Evolutionary conservation across 2,329 filamentous ascomycete genomes (phyloP).

Genomic region (Colletotrichum sp.): DNA sequence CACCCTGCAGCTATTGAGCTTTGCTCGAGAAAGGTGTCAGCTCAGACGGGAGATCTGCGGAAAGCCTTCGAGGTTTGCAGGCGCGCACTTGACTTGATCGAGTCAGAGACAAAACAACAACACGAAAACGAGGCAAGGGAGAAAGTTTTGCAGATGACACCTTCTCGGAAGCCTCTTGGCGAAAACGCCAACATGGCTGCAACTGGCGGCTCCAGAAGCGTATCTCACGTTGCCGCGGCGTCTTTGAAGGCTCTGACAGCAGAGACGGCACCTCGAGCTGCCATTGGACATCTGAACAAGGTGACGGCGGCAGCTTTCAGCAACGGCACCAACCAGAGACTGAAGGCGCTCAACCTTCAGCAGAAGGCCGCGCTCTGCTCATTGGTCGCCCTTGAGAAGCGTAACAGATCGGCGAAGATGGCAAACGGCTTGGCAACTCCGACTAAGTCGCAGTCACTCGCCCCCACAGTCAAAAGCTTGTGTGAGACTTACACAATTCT

Average conservation of each 20-base stretch:
- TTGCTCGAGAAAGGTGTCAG: constrained; percentile 92
- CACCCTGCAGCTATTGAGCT: constrained; percentile 94
- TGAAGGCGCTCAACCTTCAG: constrained; percentile 89
- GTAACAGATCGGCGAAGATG: constrained; percentile 60
- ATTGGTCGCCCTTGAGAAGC: constrained; percentile 84
- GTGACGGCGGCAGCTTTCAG: constrained; percentile 90
- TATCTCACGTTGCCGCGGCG: constrained; percentile 52
- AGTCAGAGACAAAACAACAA: constrained; percentile 80
- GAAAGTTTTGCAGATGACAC: constrained; percentile 62
- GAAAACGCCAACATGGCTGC: constrained; percentile 79
- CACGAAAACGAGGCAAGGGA: constrained; percentile 68
- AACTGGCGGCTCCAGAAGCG: constrained; percentile 41
- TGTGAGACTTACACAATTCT: constrained; percentile 84
- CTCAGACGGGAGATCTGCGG: constrained; percentile 90
- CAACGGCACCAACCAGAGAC: constrained; percentile 83
- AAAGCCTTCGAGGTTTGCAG: constrained; percentile 96
- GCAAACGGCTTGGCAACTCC: constrained; percentile 54
- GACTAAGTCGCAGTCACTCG: constrained; percentile 63
- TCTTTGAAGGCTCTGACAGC: constrained; percentile 70
- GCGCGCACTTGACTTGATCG: constrained; percentile 86
- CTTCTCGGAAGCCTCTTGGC: constrained; percentile 77
- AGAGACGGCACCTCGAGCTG: constrained; percentile 85
- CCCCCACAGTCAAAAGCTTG: constrained; percentile 82
- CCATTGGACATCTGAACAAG: constrained; percentile 88
- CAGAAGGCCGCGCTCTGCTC: constrained; percentile 95